A percentile compares a stretch with the other conserved stretches of the same genome.
These are phyloP conservation scores for Lycium ferocissimum DNA, from an alignment of 257 asterid species.

Conservation along the genomic window DNA sequence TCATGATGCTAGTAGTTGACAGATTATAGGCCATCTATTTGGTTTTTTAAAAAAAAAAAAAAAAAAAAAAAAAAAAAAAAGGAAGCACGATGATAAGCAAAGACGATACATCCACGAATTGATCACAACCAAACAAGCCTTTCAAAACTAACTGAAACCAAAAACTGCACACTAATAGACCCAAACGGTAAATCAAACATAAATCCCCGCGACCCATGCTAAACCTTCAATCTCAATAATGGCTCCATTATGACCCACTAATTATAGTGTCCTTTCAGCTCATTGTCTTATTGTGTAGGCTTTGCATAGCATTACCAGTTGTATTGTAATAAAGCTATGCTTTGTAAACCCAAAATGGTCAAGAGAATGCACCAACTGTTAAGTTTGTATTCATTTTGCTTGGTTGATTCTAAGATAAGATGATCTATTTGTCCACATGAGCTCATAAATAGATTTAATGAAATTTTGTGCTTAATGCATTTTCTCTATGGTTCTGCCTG, in stretches of 20 bases:
- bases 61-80: too few species aligned
- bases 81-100: conserved; percentile 7
- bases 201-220: neutral
- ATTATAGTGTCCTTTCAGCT: neutral
- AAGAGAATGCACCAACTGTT: conserved; percentile 6
- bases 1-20: conserved; percentile 11
- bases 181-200: neutral
- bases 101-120: conserved; percentile 3
- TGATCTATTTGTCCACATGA: conserved; percentile 17
- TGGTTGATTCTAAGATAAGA: neutral
- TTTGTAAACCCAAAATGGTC: neutral
- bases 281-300: conserved; percentile 9
- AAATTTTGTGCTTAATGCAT: conserved; percentile 17
- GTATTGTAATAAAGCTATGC: neutral
- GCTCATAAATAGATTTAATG: neutral
- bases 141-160: neutral
- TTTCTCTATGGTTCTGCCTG: neutral
- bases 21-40: conserved; percentile 22
- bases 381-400: neutral
- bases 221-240: conserved; percentile 6
- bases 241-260: neutral
- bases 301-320: neutral
- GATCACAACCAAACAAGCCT: neutral
- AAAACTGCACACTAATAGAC: neutral
- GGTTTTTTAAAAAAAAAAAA: too few species aligned